Evolutionary conservation across 2,329 filamentous ascomycete species (phyloP), one percentile per base, ranked within the genome.

Genomic region (Colletotrichum tofieldiae): DNA sequence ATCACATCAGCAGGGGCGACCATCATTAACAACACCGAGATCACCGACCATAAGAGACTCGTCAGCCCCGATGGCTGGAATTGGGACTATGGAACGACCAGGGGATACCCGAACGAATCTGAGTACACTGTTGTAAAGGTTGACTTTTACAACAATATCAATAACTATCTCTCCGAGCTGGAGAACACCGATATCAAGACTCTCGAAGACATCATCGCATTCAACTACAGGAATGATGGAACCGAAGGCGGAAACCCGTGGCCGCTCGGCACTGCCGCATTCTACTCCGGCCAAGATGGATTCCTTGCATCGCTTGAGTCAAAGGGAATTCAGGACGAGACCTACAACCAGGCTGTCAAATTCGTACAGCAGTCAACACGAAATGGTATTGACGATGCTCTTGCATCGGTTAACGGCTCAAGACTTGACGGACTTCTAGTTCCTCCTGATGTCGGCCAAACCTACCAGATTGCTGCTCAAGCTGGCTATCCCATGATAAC

Each of bases 401-500:
- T 95, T 8, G 80, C 77, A 80, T 84, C 29, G 83, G 82, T 5
- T 79, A 82, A 81, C 32, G 81, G 79, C 4, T 75, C 71, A 9
- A 72, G 81, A 26, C 82, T 94, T 1, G 86, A 90, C 67, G 93
- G 88, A 1, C 83, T 95, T 2, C 84, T 95, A 1, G 91, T 93
- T 0, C 93, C 93, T 6, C 86, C 92, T 0, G 90, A 93, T 77
- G 90, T 92, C 3, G 92, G 87, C 0, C 91, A 93, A 79, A 88
- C 89, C 5, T 90, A 90, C 73, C 90, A 93, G 80, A 88, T 93
- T 71, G 91, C 92, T 0, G 93, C 93, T 0, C 92, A 94, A 81
- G 93, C 93, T 6, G 92, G 93, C 0, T 95, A 94, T 77, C 93
- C 93, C 0, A 86, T 93, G 77, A 85, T 94, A 62, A 93, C 92